Evolutionary conservation across 2,329 filamentous ascomycete genomes (phyloP).

Genomic region (Cladosporium sp.): DNA sequence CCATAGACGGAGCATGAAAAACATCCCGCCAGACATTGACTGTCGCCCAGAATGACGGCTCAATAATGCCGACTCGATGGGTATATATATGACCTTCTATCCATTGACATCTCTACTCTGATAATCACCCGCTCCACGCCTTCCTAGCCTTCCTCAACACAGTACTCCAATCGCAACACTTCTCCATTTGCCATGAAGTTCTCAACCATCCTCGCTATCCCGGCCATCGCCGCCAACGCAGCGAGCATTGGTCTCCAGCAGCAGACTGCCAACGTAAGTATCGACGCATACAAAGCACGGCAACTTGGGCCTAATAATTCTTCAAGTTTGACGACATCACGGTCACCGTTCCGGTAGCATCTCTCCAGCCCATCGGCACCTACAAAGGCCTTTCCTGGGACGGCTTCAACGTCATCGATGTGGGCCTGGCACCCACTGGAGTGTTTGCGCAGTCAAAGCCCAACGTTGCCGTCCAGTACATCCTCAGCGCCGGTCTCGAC

Average conservation of each 20-base stretch:
- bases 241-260: background rate
- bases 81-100: background rate
- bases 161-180: background rate
- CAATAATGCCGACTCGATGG: too few species aligned
- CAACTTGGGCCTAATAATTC: background rate
- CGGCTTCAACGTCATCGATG: conserved; percentile 6
- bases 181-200: background rate
- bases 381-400: conserved; percentile 3
- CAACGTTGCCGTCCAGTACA: conserved; percentile 6
- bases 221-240: background rate
- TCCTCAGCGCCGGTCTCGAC: background rate
- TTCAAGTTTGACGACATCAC: conserved; percentile 2
- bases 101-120: too few species aligned
- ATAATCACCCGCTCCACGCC: background rate
- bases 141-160: background rate
- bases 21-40: too few species aligned
- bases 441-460: background rate
- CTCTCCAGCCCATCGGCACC: background rate
- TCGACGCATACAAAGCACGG: background rate
- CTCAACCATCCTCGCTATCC: background rate
- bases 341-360: background rate
- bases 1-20: too few species aligned
- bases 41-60: too few species aligned
- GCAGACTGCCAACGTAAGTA: conserved; percentile 2
- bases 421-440: background rate